phyloP scores from a whole-genome alignment of 352 stramenopile genomes.

The Pythium sukuiense region DNA sequence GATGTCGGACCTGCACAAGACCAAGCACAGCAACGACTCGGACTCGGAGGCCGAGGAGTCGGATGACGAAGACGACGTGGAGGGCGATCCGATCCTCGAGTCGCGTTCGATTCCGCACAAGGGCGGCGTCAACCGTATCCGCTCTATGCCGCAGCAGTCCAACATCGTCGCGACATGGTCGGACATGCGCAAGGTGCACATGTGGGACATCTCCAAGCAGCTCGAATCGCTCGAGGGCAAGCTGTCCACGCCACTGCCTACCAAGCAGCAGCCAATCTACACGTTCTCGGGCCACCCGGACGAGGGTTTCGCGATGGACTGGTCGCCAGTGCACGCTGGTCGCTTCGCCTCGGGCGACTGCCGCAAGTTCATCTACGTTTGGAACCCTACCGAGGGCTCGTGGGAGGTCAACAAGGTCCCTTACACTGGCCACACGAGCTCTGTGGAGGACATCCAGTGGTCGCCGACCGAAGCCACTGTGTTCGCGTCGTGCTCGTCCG shows the following conservation, averaged over 20 bases:
- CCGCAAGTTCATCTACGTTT: slow-evolving; percentile 96
- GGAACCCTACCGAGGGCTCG: slow-evolving; percentile 69
- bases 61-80: slow-evolving; percentile 92
- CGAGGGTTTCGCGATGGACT: slow-evolving; percentile 99
- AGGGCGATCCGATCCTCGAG: slow-evolving; percentile 96
- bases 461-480: slow-evolving; percentile 96
- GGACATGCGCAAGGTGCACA: slow-evolving; percentile 93
- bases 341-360: slow-evolving; percentile 96
- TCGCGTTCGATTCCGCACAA: slow-evolving; percentile 94
- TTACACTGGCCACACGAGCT: slow-evolving; percentile 90
- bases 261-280: slow-evolving; percentile 81
- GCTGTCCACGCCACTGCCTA: slow-evolving; percentile 43
- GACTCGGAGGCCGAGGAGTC: slow-evolving; percentile 72
- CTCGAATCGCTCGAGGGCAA: slow-evolving; percentile 88
- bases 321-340: slow-evolving; percentile 89
- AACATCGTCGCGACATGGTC: slow-evolving; percentile 98
- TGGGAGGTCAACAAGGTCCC: slow-evolving; percentile 90
- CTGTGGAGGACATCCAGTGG: slow-evolving; percentile 99
- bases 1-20: slow-evolving; percentile 96
- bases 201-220: slow-evolving; percentile 95
- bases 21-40: slow-evolving; percentile 78
- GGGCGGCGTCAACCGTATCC: slow-evolving; percentile 95
- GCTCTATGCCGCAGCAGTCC: slow-evolving; percentile 93
- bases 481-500: slow-evolving; percentile 94
- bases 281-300: slow-evolving; percentile 95